Evolutionary conservation across 208 protist species (phyloP).

Genomic region (Tritrichomonas foetus): DNA sequence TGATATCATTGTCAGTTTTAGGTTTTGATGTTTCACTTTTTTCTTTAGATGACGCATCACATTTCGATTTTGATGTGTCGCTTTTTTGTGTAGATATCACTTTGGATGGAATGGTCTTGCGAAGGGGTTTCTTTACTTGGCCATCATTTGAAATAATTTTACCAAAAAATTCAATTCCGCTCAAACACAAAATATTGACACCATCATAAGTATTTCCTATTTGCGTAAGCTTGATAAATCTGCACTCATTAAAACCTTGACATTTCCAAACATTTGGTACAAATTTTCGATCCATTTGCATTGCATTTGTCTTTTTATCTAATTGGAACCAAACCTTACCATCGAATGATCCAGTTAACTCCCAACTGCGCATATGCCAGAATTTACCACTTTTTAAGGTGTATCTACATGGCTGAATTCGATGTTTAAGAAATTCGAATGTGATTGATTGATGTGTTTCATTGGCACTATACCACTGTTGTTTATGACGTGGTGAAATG

Average conservation of each 20-base stretch:
- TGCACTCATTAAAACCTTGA: neutral
- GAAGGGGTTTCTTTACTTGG: too few relatives aligned
- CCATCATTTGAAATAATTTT: too few relatives aligned
- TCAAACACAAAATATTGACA: neutral
- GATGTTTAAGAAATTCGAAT: neutral
- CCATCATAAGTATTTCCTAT: constrained; percentile 7
- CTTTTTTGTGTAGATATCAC: too few relatives aligned
- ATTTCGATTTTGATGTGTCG: too few relatives aligned
- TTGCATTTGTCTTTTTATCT: neutral
- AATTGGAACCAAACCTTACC: neutral
- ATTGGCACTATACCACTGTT: neutral
- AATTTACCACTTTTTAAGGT: neutral
- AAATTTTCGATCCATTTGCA: neutral
- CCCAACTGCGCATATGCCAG: neutral
- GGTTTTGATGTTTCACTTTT: too few relatives aligned
- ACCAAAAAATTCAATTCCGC: neutral
- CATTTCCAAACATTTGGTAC: neutral
- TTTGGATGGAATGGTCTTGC: too few relatives aligned
- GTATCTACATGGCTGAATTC: neutral
- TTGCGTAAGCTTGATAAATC: neutral
- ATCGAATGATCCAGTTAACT: neutral
- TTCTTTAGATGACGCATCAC: too few relatives aligned
- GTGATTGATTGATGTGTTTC: neutral
- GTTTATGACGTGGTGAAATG: neutral
- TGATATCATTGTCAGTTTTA: too few relatives aligned